These are phyloP conservation scores for Hyphopichia homilentoma DNA, from an alignment of 805 yeast species.

Conservation along the genomic window DNA sequence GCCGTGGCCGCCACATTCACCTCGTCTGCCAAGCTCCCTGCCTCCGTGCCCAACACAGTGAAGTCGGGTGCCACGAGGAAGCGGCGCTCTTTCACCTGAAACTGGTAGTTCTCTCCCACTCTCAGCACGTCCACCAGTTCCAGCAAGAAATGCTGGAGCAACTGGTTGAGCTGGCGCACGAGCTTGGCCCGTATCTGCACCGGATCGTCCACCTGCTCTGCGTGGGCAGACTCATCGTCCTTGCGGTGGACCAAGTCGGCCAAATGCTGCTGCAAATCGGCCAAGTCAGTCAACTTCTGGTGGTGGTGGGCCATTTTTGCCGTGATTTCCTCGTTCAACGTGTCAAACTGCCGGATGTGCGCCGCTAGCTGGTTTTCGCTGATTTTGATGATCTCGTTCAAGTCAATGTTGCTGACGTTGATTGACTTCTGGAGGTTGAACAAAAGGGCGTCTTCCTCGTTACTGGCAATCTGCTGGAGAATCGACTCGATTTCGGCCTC, in stretches of 20 bases:
- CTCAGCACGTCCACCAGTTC: neutral
- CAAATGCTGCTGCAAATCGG: too few species aligned
- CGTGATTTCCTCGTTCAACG: neutral
- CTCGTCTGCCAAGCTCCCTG: neutral
- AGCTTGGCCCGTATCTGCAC: slow-evolving; percentile 1
- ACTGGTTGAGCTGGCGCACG: neutral
- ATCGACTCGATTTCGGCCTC: neutral
- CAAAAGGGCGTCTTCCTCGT: slow-evolving; percentile 1
- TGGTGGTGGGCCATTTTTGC: too few species aligned
- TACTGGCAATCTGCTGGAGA: neutral
- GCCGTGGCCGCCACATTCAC: neutral
- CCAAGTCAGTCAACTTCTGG: too few species aligned
- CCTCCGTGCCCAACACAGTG: neutral
- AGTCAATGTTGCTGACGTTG: neutral
- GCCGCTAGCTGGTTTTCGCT: neutral
- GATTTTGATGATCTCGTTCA: neutral
- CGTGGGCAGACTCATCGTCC: neutral
- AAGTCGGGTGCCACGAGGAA: neutral
- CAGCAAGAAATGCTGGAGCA: neutral
- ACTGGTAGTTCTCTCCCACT: neutral
- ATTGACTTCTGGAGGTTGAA: slow-evolving; percentile 3
- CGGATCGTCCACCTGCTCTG: neutral
- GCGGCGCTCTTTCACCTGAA: neutral
- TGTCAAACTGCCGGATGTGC: neutral
- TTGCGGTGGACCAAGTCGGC: too few species aligned